These are phyloP conservation scores for Dendrobium officinale DNA, from an alignment of 106 monocot genomes.

Conservation along the genomic window DNA sequence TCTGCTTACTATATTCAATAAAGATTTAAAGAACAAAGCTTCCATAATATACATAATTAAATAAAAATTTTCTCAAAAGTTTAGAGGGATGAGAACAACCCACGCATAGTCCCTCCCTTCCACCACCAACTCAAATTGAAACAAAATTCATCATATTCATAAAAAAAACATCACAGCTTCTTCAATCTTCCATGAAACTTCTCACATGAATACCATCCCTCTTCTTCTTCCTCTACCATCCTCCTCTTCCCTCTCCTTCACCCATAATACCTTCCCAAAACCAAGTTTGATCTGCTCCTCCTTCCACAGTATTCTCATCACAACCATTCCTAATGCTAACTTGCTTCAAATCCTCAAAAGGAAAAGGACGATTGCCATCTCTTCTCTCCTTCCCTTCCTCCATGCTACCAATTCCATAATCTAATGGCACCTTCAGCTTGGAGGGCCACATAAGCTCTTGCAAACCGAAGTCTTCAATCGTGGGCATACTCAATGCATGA, in stretches of 20 bases:
- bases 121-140: background rate
- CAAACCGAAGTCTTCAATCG: background rate
- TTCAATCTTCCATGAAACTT: background rate
- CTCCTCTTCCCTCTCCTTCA: conserved; percentile 7
- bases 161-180: background rate
- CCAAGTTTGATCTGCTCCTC: conserved; percentile 22
- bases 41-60: background rate
- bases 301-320: conserved; percentile 2
- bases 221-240: background rate
- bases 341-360: conserved; percentile 25
- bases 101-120: background rate
- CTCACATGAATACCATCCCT: no score
- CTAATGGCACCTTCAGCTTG: background rate
- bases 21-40: background rate
- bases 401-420: background rate
- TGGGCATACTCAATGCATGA: no score
- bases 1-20: background rate
- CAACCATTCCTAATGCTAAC: background rate
- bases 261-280: conserved; percentile 43
- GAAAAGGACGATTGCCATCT: background rate
- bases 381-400: background rate
- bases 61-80: background rate
- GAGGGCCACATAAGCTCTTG: conserved; percentile 5
- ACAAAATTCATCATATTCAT: background rate
- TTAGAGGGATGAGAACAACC: background rate